These are phyloP conservation scores for Chrysopogon serrulatus DNA, from an alignment of 176 grass and related monocot genomes.

Conservation along the genomic window DNA sequence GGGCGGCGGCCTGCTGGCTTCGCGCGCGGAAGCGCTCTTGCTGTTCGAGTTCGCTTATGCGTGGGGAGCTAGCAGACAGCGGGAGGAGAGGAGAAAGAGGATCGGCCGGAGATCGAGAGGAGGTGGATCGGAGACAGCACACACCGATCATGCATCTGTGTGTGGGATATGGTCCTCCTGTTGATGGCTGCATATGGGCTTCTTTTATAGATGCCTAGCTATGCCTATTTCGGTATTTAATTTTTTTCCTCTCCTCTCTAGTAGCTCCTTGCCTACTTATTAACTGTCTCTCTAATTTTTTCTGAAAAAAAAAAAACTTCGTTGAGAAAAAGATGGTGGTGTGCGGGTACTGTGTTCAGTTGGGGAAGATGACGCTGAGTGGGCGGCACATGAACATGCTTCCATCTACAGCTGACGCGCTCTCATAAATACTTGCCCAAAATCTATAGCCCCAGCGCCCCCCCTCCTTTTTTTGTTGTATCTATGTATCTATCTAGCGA, in stretches of 20 bases:
- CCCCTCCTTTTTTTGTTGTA: background rate
- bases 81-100: background rate
- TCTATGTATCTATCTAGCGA: too few species aligned
- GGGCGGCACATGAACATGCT: slow-evolving; percentile 44
- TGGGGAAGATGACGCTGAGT: slow-evolving; percentile 23
- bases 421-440: slow-evolving; percentile 42
- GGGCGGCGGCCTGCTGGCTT: slow-evolving; percentile 12
- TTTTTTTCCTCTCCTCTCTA: too few species aligned
- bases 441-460: slow-evolving; percentile 9
- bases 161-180: slow-evolving; percentile 44
- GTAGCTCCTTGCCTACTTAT: background rate
- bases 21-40: slow-evolving; percentile 18
- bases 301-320: background rate
- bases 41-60: slow-evolving; percentile 22
- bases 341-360: slow-evolving; percentile 10
- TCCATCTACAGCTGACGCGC: slow-evolving; percentile 30
- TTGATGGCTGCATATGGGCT: slow-evolving; percentile 39
- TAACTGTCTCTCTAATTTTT: background rate
- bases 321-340: slow-evolving; percentile 2
- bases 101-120: slow-evolving; percentile 2
- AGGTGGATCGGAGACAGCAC: background rate
- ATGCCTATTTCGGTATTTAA: background rate
- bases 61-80: background rate
- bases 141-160: slow-evolving; percentile 13
- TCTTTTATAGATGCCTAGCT: slow-evolving; percentile 44